Evolutionary conservation across 2,329 filamentous ascomycete species (phyloP).

Genomic region (Aspergillus chevalieri): DNA sequence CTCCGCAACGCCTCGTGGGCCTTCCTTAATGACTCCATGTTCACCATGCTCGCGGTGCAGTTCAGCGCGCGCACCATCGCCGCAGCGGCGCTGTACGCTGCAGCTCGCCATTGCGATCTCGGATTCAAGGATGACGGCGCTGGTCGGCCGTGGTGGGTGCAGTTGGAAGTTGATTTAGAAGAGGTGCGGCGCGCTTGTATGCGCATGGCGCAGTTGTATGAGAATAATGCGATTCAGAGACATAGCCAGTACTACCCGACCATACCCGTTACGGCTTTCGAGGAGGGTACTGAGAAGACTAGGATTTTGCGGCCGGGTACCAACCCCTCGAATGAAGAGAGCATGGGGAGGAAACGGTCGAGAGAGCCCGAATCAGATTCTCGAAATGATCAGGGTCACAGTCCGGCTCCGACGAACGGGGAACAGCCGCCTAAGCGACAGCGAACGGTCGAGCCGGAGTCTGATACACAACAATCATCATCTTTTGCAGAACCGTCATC

Average conservation of each 20-base stretch:
- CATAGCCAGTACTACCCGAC: slow-evolving; percentile 40
- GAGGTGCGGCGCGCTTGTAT: slow-evolving; percentile 69
- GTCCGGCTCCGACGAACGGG: slow-evolving; percentile 15
- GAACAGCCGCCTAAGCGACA: slow-evolving; percentile 27
- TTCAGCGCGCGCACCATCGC: slow-evolving; percentile 76
- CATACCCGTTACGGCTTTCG: slow-evolving; percentile 23
- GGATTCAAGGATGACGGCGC: slow-evolving; percentile 67
- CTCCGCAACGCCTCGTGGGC: slow-evolving; percentile 85
- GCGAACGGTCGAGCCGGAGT: slow-evolving; percentile 22
- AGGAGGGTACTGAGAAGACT: slow-evolving; percentile 33
- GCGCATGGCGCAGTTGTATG: slow-evolving; percentile 59
- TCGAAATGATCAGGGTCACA: slow-evolving; percentile 6
- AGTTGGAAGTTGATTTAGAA: slow-evolving; percentile 63
- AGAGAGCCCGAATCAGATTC: slow-evolving; percentile 27
- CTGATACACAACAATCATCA: background rate
- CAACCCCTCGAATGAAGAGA: slow-evolving; percentile 6
- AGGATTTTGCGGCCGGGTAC: slow-evolving; percentile 27
- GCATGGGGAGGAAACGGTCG: slow-evolving; percentile 35
- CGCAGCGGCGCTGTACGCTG: slow-evolving; percentile 79
- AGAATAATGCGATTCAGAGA: slow-evolving; percentile 38
- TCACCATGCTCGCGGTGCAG: slow-evolving; percentile 77
- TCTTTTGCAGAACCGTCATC: slow-evolving; percentile 2
- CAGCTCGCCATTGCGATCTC: slow-evolving; percentile 66
- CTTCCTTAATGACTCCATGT: slow-evolving; percentile 83
- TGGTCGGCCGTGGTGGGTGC: slow-evolving; percentile 81